Percentiles rank a stretch among this genome's conserved stretches.
Evolutionary conservation across 78 protist genomes (phyloP).

Genomic region (Emiliania huxleyi): DNA sequence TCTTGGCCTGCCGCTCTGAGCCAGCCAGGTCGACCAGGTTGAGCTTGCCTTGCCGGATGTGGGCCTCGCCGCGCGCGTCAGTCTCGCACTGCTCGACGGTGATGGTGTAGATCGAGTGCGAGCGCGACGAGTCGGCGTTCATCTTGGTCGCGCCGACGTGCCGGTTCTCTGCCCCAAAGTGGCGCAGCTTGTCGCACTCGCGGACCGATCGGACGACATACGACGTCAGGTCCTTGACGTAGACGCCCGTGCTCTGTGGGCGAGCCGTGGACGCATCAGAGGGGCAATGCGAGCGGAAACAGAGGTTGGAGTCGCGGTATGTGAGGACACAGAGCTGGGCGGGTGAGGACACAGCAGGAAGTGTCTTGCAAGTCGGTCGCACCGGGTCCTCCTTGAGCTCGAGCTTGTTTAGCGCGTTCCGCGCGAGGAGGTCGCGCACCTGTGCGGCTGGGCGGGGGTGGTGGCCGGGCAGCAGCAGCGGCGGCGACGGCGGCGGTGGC

Average conservation of each 20-base stretch:
- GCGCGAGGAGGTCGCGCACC: slow-evolving; percentile 73
- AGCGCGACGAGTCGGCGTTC: slow-evolving; percentile 67
- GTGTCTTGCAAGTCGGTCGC: too few relatives aligned
- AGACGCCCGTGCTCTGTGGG: slow-evolving; percentile 4
- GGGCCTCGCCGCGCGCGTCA: not conserved
- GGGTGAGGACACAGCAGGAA: too few relatives aligned
- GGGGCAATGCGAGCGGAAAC: not conserved
- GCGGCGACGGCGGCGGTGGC: too few relatives aligned
- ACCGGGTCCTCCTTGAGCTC: slow-evolving; percentile 59
- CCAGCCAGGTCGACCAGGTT: slow-evolving; percentile 91
- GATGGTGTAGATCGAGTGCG: slow-evolving; percentile 70
- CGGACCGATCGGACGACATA: slow-evolving; percentile 28
- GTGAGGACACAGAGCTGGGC: too few relatives aligned
- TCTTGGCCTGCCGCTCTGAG: slow-evolving; percentile 82
- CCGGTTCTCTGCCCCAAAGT: slow-evolving; percentile 64
- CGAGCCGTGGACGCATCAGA: not conserved
- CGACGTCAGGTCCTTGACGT: slow-evolving; percentile 62
- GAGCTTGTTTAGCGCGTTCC: slow-evolving; percentile 41
- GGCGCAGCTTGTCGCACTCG: slow-evolving; percentile 58
- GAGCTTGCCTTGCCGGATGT: slow-evolving; percentile 66
- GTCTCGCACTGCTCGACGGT: slow-evolving; percentile 43
- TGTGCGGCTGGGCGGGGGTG: too few relatives aligned
- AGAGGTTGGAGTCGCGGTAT: not conserved
- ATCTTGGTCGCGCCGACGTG: slow-evolving; percentile 72
- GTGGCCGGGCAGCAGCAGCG: too few relatives aligned